These are phyloP conservation scores for Aspergillus viridinutans DNA, from an alignment of 2,329 filamentous ascomycete species.

Conservation along the genomic window DNA sequence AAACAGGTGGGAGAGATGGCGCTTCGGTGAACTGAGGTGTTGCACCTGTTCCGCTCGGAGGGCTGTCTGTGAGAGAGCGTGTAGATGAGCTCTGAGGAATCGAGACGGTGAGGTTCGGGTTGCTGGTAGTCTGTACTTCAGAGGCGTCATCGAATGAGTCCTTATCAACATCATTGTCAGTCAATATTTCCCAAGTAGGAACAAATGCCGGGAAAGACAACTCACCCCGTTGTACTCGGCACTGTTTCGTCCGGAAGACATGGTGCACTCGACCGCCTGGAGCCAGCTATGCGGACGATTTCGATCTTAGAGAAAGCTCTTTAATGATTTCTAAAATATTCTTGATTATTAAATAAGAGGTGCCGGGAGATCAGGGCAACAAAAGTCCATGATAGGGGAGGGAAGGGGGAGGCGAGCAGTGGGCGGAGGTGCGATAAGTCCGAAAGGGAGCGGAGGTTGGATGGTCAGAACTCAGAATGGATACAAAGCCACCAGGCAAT, in stretches of 20 bases:
- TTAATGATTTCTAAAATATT: background rate
- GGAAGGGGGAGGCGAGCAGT: slow-evolving; percentile 1
- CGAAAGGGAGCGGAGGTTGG: background rate
- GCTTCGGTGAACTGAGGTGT: slow-evolving; percentile 36
- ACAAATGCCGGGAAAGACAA: slow-evolving; percentile 3
- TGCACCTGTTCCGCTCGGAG: slow-evolving; percentile 35
- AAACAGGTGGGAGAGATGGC: slow-evolving; percentile 25
- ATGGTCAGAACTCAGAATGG: slow-evolving; percentile 4
- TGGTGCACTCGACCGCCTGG: slow-evolving; percentile 17
- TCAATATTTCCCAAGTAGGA: slow-evolving; percentile 9
- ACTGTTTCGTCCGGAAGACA: slow-evolving; percentile 38
- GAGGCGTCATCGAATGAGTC: slow-evolving; percentile 80
- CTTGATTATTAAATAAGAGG: background rate
- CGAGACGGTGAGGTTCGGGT: slow-evolving; percentile 24
- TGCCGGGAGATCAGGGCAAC: slow-evolving; percentile 3
- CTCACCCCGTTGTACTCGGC: slow-evolving; percentile 43
- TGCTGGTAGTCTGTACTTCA: slow-evolving; percentile 35
- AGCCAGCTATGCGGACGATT: slow-evolving; percentile 1
- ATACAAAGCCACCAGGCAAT: slow-evolving; percentile 10
- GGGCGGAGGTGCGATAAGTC: background rate
- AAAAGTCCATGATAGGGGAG: slow-evolving; percentile 15
- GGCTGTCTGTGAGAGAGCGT: slow-evolving; percentile 56
- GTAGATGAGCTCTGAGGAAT: slow-evolving; percentile 47
- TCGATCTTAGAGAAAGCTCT: slow-evolving; percentile 1
- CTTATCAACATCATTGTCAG: slow-evolving; percentile 38